Evolutionary conservation across 176 grass and related monocot species (phyloP).

Genomic region (Sorghum bicolor): DNA sequence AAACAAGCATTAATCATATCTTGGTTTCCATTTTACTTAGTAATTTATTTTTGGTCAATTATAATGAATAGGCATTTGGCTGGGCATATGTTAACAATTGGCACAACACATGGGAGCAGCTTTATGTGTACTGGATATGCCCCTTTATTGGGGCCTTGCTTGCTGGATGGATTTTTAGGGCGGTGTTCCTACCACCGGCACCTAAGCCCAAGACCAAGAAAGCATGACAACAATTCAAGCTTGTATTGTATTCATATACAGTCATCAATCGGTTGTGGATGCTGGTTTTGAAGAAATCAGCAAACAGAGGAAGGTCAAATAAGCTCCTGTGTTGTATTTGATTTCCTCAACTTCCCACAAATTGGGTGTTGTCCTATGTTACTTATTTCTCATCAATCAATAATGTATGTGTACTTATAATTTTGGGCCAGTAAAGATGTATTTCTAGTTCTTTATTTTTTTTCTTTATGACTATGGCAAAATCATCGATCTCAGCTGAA

Average conservation of each 20-base stretch:
- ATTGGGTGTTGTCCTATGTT: background rate
- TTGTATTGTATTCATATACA: background rate
- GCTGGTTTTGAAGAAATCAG: background rate
- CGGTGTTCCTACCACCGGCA: conserved; percentile 32
- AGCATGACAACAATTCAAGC: conserved; percentile 29
- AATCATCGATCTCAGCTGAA: background rate
- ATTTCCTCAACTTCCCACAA: background rate
- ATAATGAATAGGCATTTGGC: conserved; percentile 72
- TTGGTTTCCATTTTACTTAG: background rate
- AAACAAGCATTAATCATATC: background rate
- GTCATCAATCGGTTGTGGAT: background rate
- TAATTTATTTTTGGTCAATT: background rate
- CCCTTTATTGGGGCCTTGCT: conserved; percentile 82
- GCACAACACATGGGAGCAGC: conserved; percentile 93
- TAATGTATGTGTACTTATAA: background rate
- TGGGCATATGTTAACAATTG: conserved; percentile 88
- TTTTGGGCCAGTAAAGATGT: no score
- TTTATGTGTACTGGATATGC: conserved; percentile 99
- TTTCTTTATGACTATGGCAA: background rate
- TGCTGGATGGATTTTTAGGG: conserved; percentile 70
- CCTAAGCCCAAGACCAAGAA: conserved; percentile 66
- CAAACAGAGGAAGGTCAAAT: background rate
- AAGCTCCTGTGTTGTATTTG: conserved; percentile 5
- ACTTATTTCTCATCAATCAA: background rate
- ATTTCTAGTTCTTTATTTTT: background rate